Evolutionary conservation across 106 monocot genomes (phyloP).

Genomic region (Hemerocallis citrina): DNA sequence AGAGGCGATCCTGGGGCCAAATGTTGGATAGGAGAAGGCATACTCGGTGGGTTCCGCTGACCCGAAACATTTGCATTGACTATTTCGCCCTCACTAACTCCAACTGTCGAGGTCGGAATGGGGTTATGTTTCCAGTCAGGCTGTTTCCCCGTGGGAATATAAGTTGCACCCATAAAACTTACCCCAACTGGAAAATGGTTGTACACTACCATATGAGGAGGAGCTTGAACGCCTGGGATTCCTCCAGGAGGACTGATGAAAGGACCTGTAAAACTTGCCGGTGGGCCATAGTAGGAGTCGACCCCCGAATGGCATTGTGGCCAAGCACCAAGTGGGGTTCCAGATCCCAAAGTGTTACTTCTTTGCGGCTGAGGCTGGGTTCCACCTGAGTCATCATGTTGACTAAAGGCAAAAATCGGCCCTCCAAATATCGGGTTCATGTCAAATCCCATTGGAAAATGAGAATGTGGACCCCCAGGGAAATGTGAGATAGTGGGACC

Average conservation of each 20-base stretch:
- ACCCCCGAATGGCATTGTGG: constrained; percentile 55
- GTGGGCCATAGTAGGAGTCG: constrained; percentile 75
- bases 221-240: constrained; percentile 76
- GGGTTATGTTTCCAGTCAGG: constrained; percentile 83
- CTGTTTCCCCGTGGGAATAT: constrained; percentile 77
- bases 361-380: constrained; percentile 65
- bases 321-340: constrained; percentile 60
- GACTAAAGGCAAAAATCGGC: constrained; percentile 62
- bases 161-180: constrained; percentile 81
- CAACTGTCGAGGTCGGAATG: constrained; percentile 13
- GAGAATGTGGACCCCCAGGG: constrained; percentile 49
- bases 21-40: constrained; percentile 54
- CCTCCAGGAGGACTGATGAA: constrained; percentile 75
- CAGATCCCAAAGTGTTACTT: constrained; percentile 37
- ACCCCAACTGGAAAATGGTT: constrained; percentile 88
- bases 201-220: constrained; percentile 89
- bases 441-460: constrained; percentile 72
- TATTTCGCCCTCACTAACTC: constrained; percentile 34
- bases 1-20: constrained; percentile 59
- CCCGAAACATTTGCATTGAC: constrained; percentile 37
- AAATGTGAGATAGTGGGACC: constrained; percentile 60
- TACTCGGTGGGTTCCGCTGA: constrained; percentile 26
- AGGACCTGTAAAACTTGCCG: constrained; percentile 73
- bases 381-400: constrained; percentile 55
- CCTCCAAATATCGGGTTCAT: constrained; percentile 73